Conservation (phyloP, 495 filamentous ascomycete genomes). For the Lophium mytilinum region DNA sequence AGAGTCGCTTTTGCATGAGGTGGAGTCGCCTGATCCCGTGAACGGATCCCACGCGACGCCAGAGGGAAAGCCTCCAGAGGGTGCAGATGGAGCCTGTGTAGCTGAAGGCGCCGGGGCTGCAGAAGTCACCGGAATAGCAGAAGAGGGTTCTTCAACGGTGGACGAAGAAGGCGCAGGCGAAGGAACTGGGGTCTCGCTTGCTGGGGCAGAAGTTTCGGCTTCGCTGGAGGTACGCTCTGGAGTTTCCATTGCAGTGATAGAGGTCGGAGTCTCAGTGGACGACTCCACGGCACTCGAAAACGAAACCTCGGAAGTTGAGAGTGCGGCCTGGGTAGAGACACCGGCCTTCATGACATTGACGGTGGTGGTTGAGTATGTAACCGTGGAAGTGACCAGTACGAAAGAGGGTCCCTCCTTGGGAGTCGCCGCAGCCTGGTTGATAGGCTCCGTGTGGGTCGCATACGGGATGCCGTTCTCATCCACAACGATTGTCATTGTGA, state of each 20-base stretch:
- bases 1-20: constrained; percentile 58
- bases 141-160: background rate
- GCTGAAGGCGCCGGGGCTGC: background rate
- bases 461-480: constrained; percentile 30
- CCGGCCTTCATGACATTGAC: too few species aligned
- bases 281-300: background rate
- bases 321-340: background rate
- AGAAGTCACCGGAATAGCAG: background rate
- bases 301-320: background rate
- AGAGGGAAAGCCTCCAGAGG: constrained; percentile 5
- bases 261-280: background rate
- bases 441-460: constrained; percentile 16
- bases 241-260: background rate
- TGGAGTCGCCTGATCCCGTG: background rate
- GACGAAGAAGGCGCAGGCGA: background rate
- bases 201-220: background rate
- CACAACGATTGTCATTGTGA: background rate
- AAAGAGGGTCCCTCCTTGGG: background rate
- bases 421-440: background rate
- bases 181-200: background rate
- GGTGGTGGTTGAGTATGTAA: background rate
- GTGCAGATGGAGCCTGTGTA: background rate
- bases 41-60: constrained; percentile 19
- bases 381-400: background rate
- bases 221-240: background rate